phyloP scores from a whole-genome alignment of 75 land plant species.

The Gnetum montanum region DNA sequence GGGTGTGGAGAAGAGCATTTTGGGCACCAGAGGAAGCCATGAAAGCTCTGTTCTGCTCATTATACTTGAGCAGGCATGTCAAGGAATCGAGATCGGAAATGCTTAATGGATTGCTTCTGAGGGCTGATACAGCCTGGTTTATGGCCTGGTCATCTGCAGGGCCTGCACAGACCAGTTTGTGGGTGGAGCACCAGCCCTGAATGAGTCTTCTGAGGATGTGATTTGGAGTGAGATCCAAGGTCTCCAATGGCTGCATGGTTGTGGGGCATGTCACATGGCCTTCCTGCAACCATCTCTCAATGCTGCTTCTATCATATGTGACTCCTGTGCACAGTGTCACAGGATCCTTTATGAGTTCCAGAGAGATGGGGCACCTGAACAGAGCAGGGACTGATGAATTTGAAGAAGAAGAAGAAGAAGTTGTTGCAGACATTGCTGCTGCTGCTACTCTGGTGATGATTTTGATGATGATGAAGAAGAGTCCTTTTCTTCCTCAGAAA shows the following conservation, averaged over 20 bases:
- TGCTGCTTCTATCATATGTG: constrained; percentile 50
- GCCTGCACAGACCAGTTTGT: constrained; percentile 15
- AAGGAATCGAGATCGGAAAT: constrained; percentile 11
- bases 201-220: constrained; percentile 46
- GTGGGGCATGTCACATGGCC: constrained; percentile 35
- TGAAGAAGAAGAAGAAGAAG: no score
- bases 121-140: background rate
- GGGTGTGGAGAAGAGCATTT: background rate
- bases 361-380: constrained; percentile 53
- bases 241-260: constrained; percentile 36
- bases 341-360: constrained; percentile 53
- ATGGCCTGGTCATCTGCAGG: constrained; percentile 14
- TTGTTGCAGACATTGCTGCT: no score
- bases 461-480: no score
- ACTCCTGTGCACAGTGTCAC: constrained; percentile 53
- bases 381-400: constrained; percentile 16
- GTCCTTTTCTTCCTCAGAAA: background rate
- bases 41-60: constrained; percentile 41
- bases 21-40: constrained; percentile 12
- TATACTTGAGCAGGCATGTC: constrained; percentile 20
- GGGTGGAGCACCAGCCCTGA: constrained; percentile 38
- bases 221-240: constrained; percentile 37
- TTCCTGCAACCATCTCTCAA: constrained; percentile 41
- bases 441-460: no score
- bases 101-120: background rate